phyloP scores from a whole-genome alignment of 1,284 basidiomycete species.

The Tylopilus sp. region DNA sequence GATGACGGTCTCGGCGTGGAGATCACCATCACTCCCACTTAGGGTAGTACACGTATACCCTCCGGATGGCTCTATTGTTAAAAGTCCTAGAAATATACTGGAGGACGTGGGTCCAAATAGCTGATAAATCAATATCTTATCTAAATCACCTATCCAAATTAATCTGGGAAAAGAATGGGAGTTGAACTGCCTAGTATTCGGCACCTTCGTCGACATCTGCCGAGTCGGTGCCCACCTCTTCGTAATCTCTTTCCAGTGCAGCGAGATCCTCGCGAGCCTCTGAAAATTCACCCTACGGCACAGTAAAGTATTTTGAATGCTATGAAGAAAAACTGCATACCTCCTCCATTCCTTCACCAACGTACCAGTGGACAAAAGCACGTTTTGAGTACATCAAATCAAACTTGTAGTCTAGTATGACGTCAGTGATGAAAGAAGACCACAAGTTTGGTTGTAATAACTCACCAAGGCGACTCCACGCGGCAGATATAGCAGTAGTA shows the following conservation, averaged over 20 bases:
- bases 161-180: constrained; percentile 2
- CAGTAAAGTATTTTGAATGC: background rate
- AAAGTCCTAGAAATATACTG: constrained; percentile 5
- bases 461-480: constrained; percentile 88
- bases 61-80: background rate
- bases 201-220: constrained; percentile 77
- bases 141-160: constrained; percentile 9
- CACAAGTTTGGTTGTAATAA: background rate
- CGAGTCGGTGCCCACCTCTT: constrained; percentile 93
- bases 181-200: constrained; percentile 56
- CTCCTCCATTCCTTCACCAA: constrained; percentile 99
- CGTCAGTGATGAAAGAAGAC: constrained; percentile 14
- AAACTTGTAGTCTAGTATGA: constrained; percentile 86
- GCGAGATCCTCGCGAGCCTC: constrained; percentile 98
- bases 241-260: constrained; percentile 95
- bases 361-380: constrained; percentile 97
- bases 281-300: constrained; percentile 82
- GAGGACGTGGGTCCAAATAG: constrained; percentile 7
- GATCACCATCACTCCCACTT: constrained; percentile 16
- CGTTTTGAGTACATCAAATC: constrained; percentile 97
- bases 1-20: constrained; percentile 16
- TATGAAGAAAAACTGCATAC: constrained; percentile 30
- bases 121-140: constrained; percentile 15
- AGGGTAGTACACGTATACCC: constrained; percentile 1
- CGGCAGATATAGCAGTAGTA: constrained; percentile 92